Conservation (phyloP, 768 basidiomycete species). For the Tulasnella sp. region DNA sequence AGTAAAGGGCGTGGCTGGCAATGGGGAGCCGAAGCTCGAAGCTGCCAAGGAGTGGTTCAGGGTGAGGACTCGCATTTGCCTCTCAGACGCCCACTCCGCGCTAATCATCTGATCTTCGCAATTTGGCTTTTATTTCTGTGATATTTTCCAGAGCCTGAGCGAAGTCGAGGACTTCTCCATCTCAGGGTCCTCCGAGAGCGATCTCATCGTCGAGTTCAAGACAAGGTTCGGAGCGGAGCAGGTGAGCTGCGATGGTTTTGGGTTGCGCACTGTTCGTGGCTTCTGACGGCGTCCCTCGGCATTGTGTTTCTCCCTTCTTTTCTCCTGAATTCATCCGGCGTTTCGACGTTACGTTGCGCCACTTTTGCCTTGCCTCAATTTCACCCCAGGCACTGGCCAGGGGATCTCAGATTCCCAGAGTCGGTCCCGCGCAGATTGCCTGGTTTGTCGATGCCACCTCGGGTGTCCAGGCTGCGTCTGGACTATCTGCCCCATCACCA, state of each 20-base stretch:
- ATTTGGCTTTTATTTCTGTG: too few relatives aligned
- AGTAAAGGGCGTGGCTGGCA: slow-evolving; percentile 46
- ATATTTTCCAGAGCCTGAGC: slow-evolving; percentile 43
- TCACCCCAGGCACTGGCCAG: slow-evolving; percentile 59
- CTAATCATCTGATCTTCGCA: background rate
- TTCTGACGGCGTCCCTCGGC: background rate
- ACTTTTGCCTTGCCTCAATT: slow-evolving; percentile 8
- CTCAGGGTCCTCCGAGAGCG: slow-evolving; percentile 40
- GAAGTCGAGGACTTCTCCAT: slow-evolving; percentile 57
- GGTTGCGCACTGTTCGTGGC: background rate
- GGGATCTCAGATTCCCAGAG: slow-evolving; percentile 52
- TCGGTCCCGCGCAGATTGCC: slow-evolving; percentile 53
- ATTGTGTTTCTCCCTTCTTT: background rate
- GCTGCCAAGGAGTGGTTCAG: slow-evolving; percentile 77
- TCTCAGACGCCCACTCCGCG: background rate
- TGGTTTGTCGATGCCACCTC: slow-evolving; percentile 38
- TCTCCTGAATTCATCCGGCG: slow-evolving; percentile 11
- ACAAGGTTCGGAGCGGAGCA: slow-evolving; percentile 67
- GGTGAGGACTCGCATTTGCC: slow-evolving; percentile 30
- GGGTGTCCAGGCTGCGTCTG: background rate
- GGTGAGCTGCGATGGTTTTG: slow-evolving; percentile 30
- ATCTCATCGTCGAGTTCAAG: slow-evolving; percentile 55
- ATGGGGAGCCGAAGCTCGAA: slow-evolving; percentile 36
- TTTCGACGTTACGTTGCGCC: slow-evolving; percentile 13
- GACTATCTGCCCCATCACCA: slow-evolving; percentile 2